Evolutionary conservation across 768 basidiomycete species (phyloP), one percentile per base, ranked within the genome.

Genomic region (Hericium erinaceus): DNA sequence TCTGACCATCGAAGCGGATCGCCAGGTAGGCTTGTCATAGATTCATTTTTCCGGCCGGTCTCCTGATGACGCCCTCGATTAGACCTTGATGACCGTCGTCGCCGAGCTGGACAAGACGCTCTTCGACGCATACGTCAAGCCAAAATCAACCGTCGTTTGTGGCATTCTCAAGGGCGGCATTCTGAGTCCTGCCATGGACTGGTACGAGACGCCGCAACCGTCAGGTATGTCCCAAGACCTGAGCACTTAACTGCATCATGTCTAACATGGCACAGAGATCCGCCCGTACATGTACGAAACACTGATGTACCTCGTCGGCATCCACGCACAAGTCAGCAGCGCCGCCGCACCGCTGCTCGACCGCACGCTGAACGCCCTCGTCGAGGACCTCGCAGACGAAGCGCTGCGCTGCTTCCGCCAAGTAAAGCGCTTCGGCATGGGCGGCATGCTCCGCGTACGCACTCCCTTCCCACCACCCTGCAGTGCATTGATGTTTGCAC

Each of bases 391-490:
- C 16, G 88, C 93, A 13, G 78, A 82, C 9, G 92, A 94, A 65
- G 88, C 94, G 0, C 75, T 98, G 56, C 79, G 77, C 13, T 90
- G 86, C 70, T 95, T 99, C 80, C 81, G 81, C 64, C 86, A 94
- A 70, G 84, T 98, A 44, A 87, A 86, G 65, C 80, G 86, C 52
- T 98, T 97, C 67, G 94, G 95, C 16, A 97, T 98, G 87, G 97
- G 97, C 33, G 97, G 97, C 9, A 98, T 98, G 97, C 79, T 99
- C 48, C 83, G 92, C 51, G 95, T 97, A 68, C 58, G 87, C 77
- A 26, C 28, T 26, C 40, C 28, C 38, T 44, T 12, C 39, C 16
- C 16, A 39, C 50, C 58, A 26, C 55, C 13, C 44, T 9, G 20
- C 44, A n/a, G 1, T 20, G 20, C 44, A 15, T 15, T 46, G 20